Conservation (phyloP, 2,329 filamentous ascomycete species). For the Penicillium freii region DNA sequence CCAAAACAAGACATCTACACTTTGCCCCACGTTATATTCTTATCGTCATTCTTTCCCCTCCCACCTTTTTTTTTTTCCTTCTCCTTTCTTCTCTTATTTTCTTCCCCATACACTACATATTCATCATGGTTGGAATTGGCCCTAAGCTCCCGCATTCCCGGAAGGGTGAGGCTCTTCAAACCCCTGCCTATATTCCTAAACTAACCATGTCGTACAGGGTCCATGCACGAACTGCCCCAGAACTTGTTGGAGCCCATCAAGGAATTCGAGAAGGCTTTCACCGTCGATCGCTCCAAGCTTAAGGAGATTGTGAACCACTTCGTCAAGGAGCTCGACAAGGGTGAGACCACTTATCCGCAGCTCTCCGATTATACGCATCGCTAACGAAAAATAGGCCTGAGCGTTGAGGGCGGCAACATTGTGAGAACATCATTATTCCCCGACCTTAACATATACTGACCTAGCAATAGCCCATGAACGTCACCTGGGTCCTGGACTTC, state of each 20-base stretch:
- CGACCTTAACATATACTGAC: conserved; percentile 14
- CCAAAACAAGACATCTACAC: conserved; percentile 23
- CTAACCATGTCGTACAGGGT: conserved; percentile 56
- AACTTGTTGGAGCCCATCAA: conserved; percentile 79
- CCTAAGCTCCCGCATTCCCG: conserved; percentile 65
- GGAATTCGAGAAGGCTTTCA: conserved; percentile 79
- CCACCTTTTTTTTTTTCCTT: conserved; percentile 8
- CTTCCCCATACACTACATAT: conserved; percentile 5
- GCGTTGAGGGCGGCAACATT: conserved; percentile 86
- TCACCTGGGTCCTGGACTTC: conserved; percentile 90
- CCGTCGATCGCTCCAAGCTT: conserved; percentile 72
- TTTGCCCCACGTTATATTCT: conserved; percentile 25
- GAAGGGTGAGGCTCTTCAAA: conserved; percentile 62
- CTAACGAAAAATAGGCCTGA: conserved; percentile 61
- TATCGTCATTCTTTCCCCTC: conserved; percentile 22
- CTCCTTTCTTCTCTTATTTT: not conserved
- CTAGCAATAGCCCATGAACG: conserved; percentile 81
- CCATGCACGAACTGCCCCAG: conserved; percentile 86
- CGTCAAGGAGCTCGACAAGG: conserved; percentile 80
- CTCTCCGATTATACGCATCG: not conserved
- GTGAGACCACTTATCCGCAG: conserved; percentile 42
- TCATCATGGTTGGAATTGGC: conserved; percentile 63
- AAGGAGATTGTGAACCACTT: conserved; percentile 92
- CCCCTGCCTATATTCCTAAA: conserved; percentile 8
- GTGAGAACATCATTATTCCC: conserved; percentile 52